These are phyloP conservation scores for Phlebiopsis flavidoalba DNA, from an alignment of 768 basidiomycete genomes.

Conservation along the genomic window DNA sequence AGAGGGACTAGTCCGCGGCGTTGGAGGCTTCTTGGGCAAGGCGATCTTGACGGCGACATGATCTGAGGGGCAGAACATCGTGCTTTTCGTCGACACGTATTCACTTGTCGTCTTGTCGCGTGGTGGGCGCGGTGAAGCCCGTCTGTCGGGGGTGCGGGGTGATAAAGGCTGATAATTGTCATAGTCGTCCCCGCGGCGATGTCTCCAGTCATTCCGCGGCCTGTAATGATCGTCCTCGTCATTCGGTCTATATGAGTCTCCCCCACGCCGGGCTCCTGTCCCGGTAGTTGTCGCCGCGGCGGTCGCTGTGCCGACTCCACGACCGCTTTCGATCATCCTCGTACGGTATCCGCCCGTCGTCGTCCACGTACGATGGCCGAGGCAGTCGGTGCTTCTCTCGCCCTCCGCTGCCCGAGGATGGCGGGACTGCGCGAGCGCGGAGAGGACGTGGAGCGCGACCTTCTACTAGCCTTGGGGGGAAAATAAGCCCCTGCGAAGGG, in stretches of 20 bases:
- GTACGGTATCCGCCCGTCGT: conserved; percentile 11
- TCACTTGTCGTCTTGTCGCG: background rate
- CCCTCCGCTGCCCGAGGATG: conserved; percentile 13
- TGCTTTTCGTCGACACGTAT: conserved; percentile 16
- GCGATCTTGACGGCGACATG: conserved; percentile 38
- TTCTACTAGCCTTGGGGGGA: conserved; percentile 1
- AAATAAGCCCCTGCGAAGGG: background rate
- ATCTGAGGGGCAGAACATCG: conserved; percentile 28
- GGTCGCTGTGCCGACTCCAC: conserved; percentile 4
- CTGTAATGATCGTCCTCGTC: conserved; percentile 1
- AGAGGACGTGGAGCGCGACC: conserved; percentile 19
- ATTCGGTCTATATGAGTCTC: background rate
- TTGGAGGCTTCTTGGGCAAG: conserved; percentile 40
- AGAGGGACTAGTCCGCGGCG: conserved; percentile 31
- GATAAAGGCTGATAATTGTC: conserved; percentile 19
- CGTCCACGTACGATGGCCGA: conserved; percentile 13
- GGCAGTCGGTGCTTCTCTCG: conserved; percentile 28
- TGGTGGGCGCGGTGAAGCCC: conserved; percentile 8
- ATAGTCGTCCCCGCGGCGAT: conserved; percentile 8
- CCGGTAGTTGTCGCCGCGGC: background rate
- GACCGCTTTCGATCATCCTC: conserved; percentile 6
- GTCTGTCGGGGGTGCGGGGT: conserved; percentile 20
- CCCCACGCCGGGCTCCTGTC: conserved; percentile 1
- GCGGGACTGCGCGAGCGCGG: conserved; percentile 22
- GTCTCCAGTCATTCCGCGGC: background rate